Evolutionary conservation across 176 grass and related monocot genomes (phyloP), one percentile per base, ranked within the genome.

Genomic region (Phoenix roebelenii): DNA sequence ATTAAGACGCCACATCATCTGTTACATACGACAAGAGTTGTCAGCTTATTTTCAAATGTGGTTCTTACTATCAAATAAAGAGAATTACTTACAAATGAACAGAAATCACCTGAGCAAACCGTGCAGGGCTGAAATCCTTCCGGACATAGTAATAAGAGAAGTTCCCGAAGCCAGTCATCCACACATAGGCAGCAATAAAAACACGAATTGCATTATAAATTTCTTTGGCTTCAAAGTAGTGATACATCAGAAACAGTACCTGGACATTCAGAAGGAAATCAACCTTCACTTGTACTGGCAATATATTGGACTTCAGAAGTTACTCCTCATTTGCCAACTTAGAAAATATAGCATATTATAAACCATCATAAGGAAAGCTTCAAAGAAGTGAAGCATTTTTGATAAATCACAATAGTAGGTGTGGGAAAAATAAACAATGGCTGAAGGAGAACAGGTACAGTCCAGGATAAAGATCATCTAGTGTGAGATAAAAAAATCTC

Each of bases 81-180:
- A 18, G 17, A 67, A 22, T 7, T 6, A 52, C 18, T 29, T 32
- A 9, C 16, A 15, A 28, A n/a, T 3, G 44, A 30, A 16, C 15
- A 51, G 7, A 18, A 6, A 55, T 69, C 19, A 90, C 87, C 87
- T 90, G 82, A 55, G 78, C 72, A 85, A 90, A 90, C 68, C 87
- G 76, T 26, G 82, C 72, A 66, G 85, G 67, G 53, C 82, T 90
- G 64, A 85, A 90, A 74, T 90, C 82, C 82, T 90, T 90, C 64
- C 84, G 84, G 51, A 82, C 80, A 59, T 85, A 85, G 65, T 90
- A 90, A 66, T 90, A 90, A 3, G 82, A 90, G 72, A 90, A 90
- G 63, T 90, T 90, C 26, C 87, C 87, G 59, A 82, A 90, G 65
- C 87, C 87, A 65, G 87, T 90, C 87, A 90, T 90, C 87, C 87